phyloP scores from a whole-genome alignment of 75 land plant species.

The Sequoiadendron giganteum region DNA sequence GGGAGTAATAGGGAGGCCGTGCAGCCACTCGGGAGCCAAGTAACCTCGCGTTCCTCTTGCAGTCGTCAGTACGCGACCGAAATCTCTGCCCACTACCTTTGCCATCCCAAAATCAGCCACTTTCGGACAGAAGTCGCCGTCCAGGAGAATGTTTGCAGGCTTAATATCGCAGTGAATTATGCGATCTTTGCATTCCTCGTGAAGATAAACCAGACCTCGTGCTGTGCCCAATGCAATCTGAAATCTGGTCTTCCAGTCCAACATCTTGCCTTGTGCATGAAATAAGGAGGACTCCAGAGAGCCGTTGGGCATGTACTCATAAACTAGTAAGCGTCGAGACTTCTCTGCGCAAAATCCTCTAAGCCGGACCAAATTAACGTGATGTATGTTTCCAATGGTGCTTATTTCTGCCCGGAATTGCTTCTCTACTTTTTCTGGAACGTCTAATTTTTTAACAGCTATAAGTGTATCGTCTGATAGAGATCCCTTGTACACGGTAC shows the following conservation, averaged over 20 bases:
- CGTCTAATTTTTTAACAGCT: slow-evolving; percentile 34
- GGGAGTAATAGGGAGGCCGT: too few relatives aligned
- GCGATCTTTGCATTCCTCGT: slow-evolving; percentile 48
- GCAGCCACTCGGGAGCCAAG: too few relatives aligned
- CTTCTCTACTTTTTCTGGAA: slow-evolving; percentile 13
- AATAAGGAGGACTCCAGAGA: slow-evolving; percentile 13
- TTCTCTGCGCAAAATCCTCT: background rate
- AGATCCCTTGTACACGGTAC: slow-evolving; percentile 2
- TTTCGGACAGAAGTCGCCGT: slow-evolving; percentile 24
- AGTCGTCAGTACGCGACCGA: too few relatives aligned
- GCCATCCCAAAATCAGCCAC: slow-evolving; percentile 51
- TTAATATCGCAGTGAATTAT: slow-evolving; percentile 80
- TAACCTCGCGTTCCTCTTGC: too few relatives aligned
- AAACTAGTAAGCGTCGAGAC: slow-evolving; percentile 8
- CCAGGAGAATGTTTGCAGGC: slow-evolving; percentile 38
- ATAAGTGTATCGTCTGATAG: background rate
- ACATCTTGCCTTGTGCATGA: background rate
- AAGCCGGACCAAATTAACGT: background rate
- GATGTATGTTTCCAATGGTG: slow-evolving; percentile 12
- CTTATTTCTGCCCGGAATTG: slow-evolving; percentile 33
- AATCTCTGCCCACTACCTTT: slow-evolving; percentile 22
- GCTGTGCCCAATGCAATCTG: slow-evolving; percentile 50
- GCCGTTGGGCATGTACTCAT: slow-evolving; percentile 27
- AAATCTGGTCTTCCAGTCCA: slow-evolving; percentile 30
- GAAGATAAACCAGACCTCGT: slow-evolving; percentile 55